phyloP scores from a whole-genome alignment of 2,329 filamentous ascomycete species.

The Aspergillus brasiliensis region DNA sequence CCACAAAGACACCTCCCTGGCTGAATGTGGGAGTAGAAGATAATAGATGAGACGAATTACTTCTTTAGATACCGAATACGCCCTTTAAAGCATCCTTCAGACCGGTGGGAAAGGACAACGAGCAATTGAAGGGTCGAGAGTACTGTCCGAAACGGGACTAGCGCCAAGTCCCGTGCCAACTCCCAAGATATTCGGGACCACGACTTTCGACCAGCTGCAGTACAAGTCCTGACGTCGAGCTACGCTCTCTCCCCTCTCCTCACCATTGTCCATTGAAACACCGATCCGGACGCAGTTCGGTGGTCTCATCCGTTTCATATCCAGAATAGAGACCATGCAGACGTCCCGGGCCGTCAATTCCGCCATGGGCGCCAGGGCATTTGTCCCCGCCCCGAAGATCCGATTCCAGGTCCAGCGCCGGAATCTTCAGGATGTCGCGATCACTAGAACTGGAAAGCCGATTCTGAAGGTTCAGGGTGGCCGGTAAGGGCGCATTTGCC shows the following conservation, averaged over 20 bases:
- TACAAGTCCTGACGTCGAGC: conserved; percentile 31
- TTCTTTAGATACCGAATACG: neutral
- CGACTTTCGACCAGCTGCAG: conserved; percentile 26
- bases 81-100: too few relatives aligned
- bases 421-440: conserved; percentile 76
- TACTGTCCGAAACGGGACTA: conserved; percentile 34
- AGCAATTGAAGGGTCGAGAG: neutral
- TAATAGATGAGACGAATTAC: too few relatives aligned
- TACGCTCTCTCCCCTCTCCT: conserved; percentile 29
- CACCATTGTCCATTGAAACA: conserved; percentile 23
- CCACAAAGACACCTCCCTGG: neutral
- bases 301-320: conserved; percentile 30
- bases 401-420: conserved; percentile 50
- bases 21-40: neutral
- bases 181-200: conserved; percentile 21
- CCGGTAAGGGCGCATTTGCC: conserved; percentile 61
- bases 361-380: conserved; percentile 42
- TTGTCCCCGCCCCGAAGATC: conserved; percentile 39
- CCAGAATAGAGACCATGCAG: conserved; percentile 46
- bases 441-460: conserved; percentile 94
- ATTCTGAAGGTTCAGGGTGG: conserved; percentile 87
- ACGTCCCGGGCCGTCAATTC: conserved; percentile 48
- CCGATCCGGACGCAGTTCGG: conserved; percentile 26
- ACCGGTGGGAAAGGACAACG: neutral
- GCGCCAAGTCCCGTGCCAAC: conserved; percentile 35